phyloP scores from a whole-genome alignment of 257 asterid species.

The Sherardia arvensis region DNA sequence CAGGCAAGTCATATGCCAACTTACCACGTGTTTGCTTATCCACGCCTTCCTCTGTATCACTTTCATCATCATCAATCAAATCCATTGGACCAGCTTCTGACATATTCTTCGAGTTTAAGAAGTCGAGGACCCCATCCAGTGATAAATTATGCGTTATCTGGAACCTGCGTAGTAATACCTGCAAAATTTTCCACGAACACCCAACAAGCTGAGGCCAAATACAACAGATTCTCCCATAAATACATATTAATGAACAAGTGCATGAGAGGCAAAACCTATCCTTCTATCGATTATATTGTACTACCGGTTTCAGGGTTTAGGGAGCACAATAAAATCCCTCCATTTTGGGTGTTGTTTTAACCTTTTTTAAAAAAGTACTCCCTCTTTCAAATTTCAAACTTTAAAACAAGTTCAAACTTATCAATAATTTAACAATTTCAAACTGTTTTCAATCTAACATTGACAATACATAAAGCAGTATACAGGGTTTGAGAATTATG shows the following conservation, averaged over 20 bases:
- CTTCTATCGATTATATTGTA: too few relatives aligned
- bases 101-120: constrained; percentile 91
- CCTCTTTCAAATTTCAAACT: not conserved
- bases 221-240: not conserved
- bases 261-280: not conserved
- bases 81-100: constrained; percentile 89
- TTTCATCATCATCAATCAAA: constrained; percentile 72
- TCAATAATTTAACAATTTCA: not conserved
- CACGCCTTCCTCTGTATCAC: constrained; percentile 86
- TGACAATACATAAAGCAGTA: not conserved
- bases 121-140: constrained; percentile 87
- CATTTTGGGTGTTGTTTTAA: too few relatives aligned
- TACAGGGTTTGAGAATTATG: too few relatives aligned
- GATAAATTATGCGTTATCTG: constrained; percentile 81
- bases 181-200: constrained; percentile 4
- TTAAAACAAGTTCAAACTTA: not conserved
- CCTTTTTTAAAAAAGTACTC: too few relatives aligned
- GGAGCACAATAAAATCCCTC: too few relatives aligned
- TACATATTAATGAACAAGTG: not conserved
- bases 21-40: constrained; percentile 60
- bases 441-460: too few relatives aligned
- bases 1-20: constrained; percentile 77
- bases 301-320: too few relatives aligned
- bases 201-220: not conserved
- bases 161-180: constrained; percentile 87